Base-by-base conservation (phyloP, 345 rosid genomes). In the Aegle marmelos region DNA sequence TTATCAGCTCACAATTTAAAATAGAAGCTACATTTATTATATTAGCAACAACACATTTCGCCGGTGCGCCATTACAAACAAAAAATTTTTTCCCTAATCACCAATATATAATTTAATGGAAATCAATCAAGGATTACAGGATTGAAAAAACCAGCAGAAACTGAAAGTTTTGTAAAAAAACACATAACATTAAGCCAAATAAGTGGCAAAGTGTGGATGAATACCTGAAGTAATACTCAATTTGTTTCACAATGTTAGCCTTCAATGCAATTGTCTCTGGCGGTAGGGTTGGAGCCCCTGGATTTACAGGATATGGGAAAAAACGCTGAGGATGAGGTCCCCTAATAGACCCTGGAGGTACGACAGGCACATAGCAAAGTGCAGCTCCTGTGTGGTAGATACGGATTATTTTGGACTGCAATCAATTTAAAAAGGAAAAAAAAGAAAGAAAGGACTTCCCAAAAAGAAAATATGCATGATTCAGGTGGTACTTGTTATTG, bases 201-300 rank as follows among this genome's bases (percentile, higher is more conserved):
- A 24, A 27, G 13, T 6, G 57, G 57, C 4, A n/a, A 13, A 8
- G 77, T 63, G 34, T 48, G 37, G 25, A 50, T 22, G 30, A 78
- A 16, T 53, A 90, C 99, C 99, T 91, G 92, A 97, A 97, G 88
- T 97, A 97, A 76, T 97, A 94, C 79, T 97, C 98, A 73, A 97
- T 87, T 78, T 97, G 99, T 80, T 84, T 89, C 10, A 86, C 72
- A 77, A 97, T 82, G 82, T 82, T 83, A 68, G 82, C 87, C 82
- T 79, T 90, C 86, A 97, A 83, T 36, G 83, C 82, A 54, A 71
- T 61, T 33, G 68, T 80, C 78, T 87, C 98, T 22, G 88, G 90
- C 70, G 93, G 82, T 4, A 72, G 76, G 71, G 68, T 50, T 9
- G 87, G 85, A 79, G 83, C 76, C 75, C 90, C 94, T 27, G 86